A percentile compares a stretch with the other conserved stretches of the same genome.
Evolutionary conservation across 768 basidiomycete species (phyloP).

Genomic region (Tremella fuciformis): DNA sequence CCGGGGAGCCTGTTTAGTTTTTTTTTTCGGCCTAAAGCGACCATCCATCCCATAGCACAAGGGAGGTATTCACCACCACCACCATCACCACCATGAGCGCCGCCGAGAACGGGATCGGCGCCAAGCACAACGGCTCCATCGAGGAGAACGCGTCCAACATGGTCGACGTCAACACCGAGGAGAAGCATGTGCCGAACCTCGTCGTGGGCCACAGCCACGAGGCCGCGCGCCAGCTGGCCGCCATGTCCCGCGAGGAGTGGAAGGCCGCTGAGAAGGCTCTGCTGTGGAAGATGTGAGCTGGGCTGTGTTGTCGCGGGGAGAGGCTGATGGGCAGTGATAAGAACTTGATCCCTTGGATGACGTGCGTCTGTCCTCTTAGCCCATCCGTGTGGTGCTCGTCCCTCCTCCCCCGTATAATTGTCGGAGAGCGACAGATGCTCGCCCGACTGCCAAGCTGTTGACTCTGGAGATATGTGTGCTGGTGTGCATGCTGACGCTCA

Average conservation of each 20-base stretch:
- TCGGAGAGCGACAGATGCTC: background rate
- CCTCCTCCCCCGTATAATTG: background rate
- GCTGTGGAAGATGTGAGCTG: slow-evolving; percentile 32
- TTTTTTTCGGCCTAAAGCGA: too few species aligned
- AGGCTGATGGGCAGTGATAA: slow-evolving; percentile 18
- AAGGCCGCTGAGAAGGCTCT: slow-evolving; percentile 35
- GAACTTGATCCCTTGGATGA: slow-evolving; percentile 50
- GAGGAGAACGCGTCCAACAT: too few species aligned
- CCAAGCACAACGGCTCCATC: too few species aligned
- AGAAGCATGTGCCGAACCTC: slow-evolving; percentile 11
- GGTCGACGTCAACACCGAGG: background rate
- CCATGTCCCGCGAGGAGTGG: slow-evolving; percentile 43
- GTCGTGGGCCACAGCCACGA: slow-evolving; percentile 32
- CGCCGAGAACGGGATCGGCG: too few species aligned
- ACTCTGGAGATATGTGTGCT: too few species aligned
- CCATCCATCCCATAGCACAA: too few species aligned
- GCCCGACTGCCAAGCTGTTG: background rate
- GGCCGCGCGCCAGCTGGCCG: slow-evolving; percentile 30
- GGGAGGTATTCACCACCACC: too few species aligned
- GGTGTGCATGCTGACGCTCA: slow-evolving; percentile 10
- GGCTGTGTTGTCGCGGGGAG: background rate
- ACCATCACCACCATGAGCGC: too few species aligned
- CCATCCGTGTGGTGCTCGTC: slow-evolving; percentile 5
- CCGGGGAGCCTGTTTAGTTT: too few species aligned
- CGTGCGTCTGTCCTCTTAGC: slow-evolving; percentile 27